Base-by-base conservation (phyloP, 2,329 filamentous ascomycete species). In the Endocalyx cinctus region DNA sequence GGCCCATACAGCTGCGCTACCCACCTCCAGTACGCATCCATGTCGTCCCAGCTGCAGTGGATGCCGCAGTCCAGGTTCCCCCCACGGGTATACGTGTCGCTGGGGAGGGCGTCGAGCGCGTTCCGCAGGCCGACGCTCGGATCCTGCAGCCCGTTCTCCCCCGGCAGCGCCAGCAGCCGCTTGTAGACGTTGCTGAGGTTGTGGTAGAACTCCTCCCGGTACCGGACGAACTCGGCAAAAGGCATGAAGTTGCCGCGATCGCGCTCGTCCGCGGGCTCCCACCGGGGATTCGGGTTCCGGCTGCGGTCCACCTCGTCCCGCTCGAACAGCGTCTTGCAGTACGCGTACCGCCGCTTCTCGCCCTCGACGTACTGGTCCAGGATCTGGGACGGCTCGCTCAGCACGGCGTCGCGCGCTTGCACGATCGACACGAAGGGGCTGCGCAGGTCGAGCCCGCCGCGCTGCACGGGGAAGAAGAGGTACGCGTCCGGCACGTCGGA, bases 21-120 rank as follows among this genome's bases (percentile, higher is more conserved):
- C 69, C 69, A 73, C 34, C 54, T 58, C 64, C 68, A 70, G 35
- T 73, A 73, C 4, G 58, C 48, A 11, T 58, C 52, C 57, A 67
- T 62, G 0, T 3, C 3, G 0, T 27, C 0, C 61, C 62, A 67
- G 16, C 38, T 18, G 11, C 42, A 40, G 23, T 42, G 34, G n/a
- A 42, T 53, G 5, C 43, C 27, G n/a, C n/a, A n/a, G n/a, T n/a
- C n/a, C n/a, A n/a, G n/a, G n/a, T n/a, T n/a, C n/a, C n/a, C n/a
- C n/a, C n/a, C n/a, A n/a, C n/a, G n/a, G n/a, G n/a, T n/a, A n/a
- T n/a, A n/a, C n/a, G n/a, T n/a, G n/a, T n/a, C n/a, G n/a, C n/a
- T n/a, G n/a, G n/a, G n/a, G n/a, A n/a, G n/a, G n/a, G n/a, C n/a
- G n/a, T n/a, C n/a, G n/a, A n/a, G n/a, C n/a, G n/a, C n/a, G n/a